These are phyloP conservation scores for Cryptosporidium bovis DNA, from an alignment of 169 alveolate genomes.

Conservation along the genomic window DNA sequence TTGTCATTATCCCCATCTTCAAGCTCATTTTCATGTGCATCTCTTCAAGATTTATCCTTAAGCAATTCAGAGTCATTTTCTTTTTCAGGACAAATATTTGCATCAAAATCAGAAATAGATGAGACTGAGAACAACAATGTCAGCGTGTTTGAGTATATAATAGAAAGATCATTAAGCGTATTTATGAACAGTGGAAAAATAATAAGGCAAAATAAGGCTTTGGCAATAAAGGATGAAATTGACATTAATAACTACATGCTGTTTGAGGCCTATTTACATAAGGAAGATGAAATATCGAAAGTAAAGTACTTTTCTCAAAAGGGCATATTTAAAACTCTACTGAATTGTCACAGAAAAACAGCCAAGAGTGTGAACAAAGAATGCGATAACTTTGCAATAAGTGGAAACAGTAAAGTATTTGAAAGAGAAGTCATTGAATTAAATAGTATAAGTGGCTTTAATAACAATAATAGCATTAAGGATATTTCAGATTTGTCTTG, in stretches of 20 bases:
- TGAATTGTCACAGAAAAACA: no score
- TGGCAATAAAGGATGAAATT: background rate
- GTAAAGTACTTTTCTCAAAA: background rate
- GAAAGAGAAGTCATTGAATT: constrained; percentile 4
- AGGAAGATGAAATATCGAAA: constrained; percentile 7
- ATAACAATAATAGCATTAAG: no score
- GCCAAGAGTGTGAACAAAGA: background rate
- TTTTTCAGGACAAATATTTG: no score
- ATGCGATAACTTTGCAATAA: constrained; percentile 8
- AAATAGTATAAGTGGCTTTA: background rate
- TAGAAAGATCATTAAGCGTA: background rate
- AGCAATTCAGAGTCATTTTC: no score
- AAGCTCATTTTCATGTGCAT: no score
- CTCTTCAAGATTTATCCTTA: no score
- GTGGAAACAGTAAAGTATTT: constrained; percentile 36
- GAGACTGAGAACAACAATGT: no score
- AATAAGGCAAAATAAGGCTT: background rate
- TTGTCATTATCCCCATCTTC: no score
- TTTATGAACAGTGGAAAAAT: background rate
- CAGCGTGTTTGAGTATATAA: no score
- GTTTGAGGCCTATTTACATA: constrained; percentile 60
- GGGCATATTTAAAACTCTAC: background rate
- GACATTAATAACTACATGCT: background rate
- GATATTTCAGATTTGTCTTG: background rate
- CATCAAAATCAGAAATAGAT: no score